These are phyloP conservation scores for Euphorbia peplus DNA, from an alignment of 345 rosid species.

Conservation along the genomic window DNA sequence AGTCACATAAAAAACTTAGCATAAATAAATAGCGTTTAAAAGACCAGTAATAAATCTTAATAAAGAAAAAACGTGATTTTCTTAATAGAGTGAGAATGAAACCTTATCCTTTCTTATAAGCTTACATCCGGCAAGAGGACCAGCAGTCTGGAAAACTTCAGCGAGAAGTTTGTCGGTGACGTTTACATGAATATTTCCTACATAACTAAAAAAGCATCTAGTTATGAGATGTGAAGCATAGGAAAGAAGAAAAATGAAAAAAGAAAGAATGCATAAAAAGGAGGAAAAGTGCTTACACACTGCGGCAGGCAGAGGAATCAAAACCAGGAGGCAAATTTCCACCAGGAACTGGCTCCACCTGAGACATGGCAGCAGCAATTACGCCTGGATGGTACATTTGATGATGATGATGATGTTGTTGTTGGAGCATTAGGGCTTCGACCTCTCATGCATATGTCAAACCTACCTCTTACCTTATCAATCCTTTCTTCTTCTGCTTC, in stretches of 20 bases:
- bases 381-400: constrained; percentile 39
- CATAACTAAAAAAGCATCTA: constrained; percentile 22
- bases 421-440: constrained; percentile 29
- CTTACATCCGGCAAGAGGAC: constrained; percentile 32
- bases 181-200: constrained; percentile 33
- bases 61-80: too few species aligned
- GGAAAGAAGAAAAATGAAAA: background rate
- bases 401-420: too few species aligned
- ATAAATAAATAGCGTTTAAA: too few species aligned
- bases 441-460: constrained; percentile 9
- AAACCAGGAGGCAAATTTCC: constrained; percentile 34
- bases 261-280: background rate
- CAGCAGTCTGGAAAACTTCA: constrained; percentile 32
- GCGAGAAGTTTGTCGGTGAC: constrained; percentile 32
- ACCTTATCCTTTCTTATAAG: constrained; percentile 33
- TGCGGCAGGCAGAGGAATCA: constrained; percentile 29
- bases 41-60: too few species aligned
- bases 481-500: background rate
- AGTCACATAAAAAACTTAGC: background rate
- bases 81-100: constrained; percentile 1
- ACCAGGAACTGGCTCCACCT: constrained; percentile 33
- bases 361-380: constrained; percentile 41
- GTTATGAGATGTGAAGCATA: constrained; percentile 6
- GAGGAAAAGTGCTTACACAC: constrained; percentile 25
- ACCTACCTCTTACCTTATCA: constrained; percentile 9